A percentile compares a stretch with the other conserved stretches of the same genome.
phyloP scores from a whole-genome alignment of 192 early-diverging fungal genomes.

The Entomortierella beljakovae region DNA sequence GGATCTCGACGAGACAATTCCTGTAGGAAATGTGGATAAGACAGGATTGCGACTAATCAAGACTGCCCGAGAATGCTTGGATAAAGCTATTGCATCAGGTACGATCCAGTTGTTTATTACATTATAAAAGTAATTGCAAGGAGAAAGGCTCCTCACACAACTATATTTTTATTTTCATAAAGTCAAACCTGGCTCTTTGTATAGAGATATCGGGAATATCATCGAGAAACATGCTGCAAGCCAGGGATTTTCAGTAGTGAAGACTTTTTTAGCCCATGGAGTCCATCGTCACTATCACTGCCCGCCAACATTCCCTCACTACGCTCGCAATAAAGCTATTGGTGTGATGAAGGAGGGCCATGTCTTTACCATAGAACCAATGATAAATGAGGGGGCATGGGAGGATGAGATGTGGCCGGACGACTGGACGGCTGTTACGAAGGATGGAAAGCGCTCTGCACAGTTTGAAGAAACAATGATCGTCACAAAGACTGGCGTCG shows the following conservation, averaged over 20 bases:
- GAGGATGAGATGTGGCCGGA: slow-evolving; percentile 80
- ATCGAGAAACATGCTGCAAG: slow-evolving; percentile 89
- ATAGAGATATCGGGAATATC: slow-evolving; percentile 91
- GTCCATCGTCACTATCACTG: slow-evolving; percentile 90
- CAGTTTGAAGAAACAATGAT: slow-evolving; percentile 98
- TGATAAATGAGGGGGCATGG: slow-evolving; percentile 92
- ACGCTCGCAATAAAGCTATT: slow-evolving; percentile 93
- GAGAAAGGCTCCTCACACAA: background rate
- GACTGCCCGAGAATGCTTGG: slow-evolving; percentile 86
- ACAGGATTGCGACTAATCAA: slow-evolving; percentile 78
- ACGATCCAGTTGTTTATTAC: slow-evolving; percentile 4
- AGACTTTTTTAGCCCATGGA: slow-evolving; percentile 94
- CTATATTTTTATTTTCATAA: background rate
- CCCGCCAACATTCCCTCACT: slow-evolving; percentile 93
- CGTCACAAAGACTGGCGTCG: slow-evolving; percentile 92
- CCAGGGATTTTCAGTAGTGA: slow-evolving; percentile 92
- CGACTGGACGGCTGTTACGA: slow-evolving; percentile 90
- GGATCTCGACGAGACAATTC: slow-evolving; percentile 94
- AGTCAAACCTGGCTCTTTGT: slow-evolving; percentile 92
- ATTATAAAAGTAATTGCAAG: background rate
- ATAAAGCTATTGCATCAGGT: slow-evolving; percentile 93
- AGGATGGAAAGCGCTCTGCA: slow-evolving; percentile 94
- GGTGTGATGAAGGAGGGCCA: slow-evolving; percentile 97
- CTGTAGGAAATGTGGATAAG: slow-evolving; percentile 90
- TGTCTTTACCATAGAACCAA: slow-evolving; percentile 99